These are phyloP conservation scores for Mucor indicus DNA, from an alignment of 371 early-diverging fungal species.

Conservation along the genomic window DNA sequence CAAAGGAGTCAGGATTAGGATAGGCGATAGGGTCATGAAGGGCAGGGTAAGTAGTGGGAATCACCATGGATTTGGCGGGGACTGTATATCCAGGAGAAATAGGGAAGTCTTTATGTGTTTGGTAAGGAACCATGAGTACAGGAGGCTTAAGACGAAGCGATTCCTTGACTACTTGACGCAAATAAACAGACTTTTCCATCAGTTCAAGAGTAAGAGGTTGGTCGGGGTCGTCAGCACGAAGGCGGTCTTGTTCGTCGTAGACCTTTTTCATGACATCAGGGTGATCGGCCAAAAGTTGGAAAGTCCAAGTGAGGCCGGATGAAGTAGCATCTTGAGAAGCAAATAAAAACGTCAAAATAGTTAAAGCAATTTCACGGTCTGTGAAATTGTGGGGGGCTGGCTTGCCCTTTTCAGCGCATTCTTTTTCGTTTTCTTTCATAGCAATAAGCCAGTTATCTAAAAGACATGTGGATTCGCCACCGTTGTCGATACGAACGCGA, in stretches of 20 bases:
- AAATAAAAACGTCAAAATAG: conserved; percentile 24
- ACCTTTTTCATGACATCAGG: conserved; percentile 22
- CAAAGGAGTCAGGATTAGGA: conserved; percentile 38
- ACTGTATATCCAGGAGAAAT: conserved; percentile 11
- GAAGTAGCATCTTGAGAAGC: conserved; percentile 30
- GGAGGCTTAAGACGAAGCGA: conserved; percentile 20
- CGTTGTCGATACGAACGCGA: conserved; percentile 17
- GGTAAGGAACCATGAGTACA: conserved; percentile 23
- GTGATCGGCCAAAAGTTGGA: conserved; percentile 26
- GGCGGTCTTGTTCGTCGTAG: conserved; percentile 15
- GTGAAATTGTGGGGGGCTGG: conserved; percentile 16
- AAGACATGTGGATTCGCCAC: conserved; percentile 12
- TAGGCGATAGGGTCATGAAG: conserved; percentile 41
- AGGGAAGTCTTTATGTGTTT: conserved; percentile 12
- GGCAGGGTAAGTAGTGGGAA: conserved; percentile 45
- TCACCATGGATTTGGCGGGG: conserved; percentile 28
- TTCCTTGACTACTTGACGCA: conserved; percentile 26
- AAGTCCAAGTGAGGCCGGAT: conserved; percentile 26
- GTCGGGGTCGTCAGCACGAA: conserved; percentile 13
- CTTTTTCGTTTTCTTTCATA: conserved; percentile 19
- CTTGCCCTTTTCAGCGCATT: conserved; percentile 7
- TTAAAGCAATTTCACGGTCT: conserved; percentile 23
- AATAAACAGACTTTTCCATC: conserved; percentile 15
- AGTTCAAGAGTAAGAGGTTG: conserved; percentile 15
- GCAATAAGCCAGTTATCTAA: conserved; percentile 21